Conservation (phyloP, 108 stramenopile genomes). For the Schizochytrium sp. region DNA sequence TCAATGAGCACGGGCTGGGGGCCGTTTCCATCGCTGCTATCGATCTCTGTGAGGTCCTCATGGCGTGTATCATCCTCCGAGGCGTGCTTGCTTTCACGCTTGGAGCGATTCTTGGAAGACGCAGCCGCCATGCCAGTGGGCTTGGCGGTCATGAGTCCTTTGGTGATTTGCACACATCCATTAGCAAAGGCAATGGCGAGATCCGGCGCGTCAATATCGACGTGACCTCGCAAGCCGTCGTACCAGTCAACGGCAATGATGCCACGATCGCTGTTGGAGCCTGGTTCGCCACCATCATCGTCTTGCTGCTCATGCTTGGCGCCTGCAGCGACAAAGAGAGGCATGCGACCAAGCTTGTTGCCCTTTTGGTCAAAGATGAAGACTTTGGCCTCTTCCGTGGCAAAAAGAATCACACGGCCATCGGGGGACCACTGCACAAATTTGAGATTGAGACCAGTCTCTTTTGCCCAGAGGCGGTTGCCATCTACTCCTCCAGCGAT, state of each 20-base stretch:
- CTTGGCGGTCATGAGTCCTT: neutral
- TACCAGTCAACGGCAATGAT: slow-evolving; percentile 42
- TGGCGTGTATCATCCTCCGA: neutral
- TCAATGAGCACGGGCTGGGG: slow-evolving; percentile 33
- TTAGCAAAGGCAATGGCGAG: slow-evolving; percentile 49
- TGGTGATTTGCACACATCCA: slow-evolving; percentile 39
- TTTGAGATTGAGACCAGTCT: slow-evolving; percentile 31
- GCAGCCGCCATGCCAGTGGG: no score
- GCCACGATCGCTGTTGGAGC: neutral
- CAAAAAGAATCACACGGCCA: slow-evolving; percentile 37
- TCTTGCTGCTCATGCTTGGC: neutral
- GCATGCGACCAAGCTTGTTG: slow-evolving; percentile 28
- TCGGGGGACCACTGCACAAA: slow-evolving; percentile 58
- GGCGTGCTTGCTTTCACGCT: neutral
- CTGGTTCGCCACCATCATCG: neutral
- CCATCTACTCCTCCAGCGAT: slow-evolving; percentile 58
- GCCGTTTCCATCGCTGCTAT: neutral
- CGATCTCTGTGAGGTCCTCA: neutral
- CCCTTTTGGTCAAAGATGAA: slow-evolving; percentile 47
- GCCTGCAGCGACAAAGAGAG: slow-evolving; percentile 19
- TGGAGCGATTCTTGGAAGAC: no score
- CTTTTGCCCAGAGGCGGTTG: slow-evolving; percentile 56
- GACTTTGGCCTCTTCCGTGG: slow-evolving; percentile 28
- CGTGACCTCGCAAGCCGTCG: slow-evolving; percentile 43
- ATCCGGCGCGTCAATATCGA: slow-evolving; percentile 37